Percentiles rank a stretch among this genome's conserved stretches.
Conservation (phyloP, 768 basidiomycete genomes). For the Calocybe gangraenosa region DNA sequence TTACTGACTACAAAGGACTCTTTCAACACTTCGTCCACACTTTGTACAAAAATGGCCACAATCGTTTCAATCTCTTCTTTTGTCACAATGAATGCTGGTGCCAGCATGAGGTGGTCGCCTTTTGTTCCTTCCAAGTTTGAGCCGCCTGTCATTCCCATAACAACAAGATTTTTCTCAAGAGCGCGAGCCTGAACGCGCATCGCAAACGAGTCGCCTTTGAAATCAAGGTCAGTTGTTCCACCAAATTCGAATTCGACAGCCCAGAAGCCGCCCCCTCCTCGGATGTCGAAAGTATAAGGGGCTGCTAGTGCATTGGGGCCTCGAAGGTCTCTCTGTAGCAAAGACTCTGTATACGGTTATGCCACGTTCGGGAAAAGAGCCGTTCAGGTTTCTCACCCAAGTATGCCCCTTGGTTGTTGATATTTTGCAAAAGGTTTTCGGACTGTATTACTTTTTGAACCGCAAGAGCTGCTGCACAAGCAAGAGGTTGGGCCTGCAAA, state of each 20-base stretch:
- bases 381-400: slow-evolving; percentile 36
- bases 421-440: slow-evolving; percentile 69
- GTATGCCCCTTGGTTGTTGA: slow-evolving; percentile 55
- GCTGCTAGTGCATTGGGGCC: slow-evolving; percentile 53
- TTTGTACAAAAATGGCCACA: slow-evolving; percentile 59
- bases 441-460: slow-evolving; percentile 70
- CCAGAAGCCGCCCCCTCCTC: slow-evolving; percentile 85
- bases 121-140: slow-evolving; percentile 63
- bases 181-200: slow-evolving; percentile 68
- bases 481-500: slow-evolving; percentile 62
- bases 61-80: slow-evolving; percentile 65
- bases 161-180: slow-evolving; percentile 60
- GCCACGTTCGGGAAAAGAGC: no score
- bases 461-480: slow-evolving; percentile 76
- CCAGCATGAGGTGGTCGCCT: slow-evolving; percentile 69
- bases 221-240: slow-evolving; percentile 39
- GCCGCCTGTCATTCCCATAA: slow-evolving; percentile 74
- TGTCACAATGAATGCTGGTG: slow-evolving; percentile 80
- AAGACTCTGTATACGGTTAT: slow-evolving; percentile 27
- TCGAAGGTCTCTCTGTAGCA: slow-evolving; percentile 52
- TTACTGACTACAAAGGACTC: slow-evolving; percentile 21
- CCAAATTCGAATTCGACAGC: slow-evolving; percentile 78
- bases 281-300: slow-evolving; percentile 72
- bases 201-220: slow-evolving; percentile 55
- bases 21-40: slow-evolving; percentile 59